A percentile compares a stretch with the other conserved stretches of the same genome.
These are phyloP conservation scores for Cercospora sp. DNA, from an alignment of 2,329 filamentous ascomycete species.

Conservation along the genomic window DNA sequence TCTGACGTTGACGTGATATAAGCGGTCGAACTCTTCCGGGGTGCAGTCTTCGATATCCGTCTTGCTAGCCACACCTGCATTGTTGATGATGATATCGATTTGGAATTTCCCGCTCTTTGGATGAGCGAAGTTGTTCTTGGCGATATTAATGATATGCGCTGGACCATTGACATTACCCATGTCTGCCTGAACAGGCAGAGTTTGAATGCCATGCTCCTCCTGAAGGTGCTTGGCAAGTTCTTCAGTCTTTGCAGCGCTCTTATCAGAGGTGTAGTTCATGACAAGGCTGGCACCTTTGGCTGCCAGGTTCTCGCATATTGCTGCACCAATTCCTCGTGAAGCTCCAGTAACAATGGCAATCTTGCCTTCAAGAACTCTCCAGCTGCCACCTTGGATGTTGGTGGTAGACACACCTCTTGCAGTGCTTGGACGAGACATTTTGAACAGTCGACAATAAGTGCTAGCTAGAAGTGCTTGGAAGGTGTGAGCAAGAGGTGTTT, in stretches of 20 bases:
- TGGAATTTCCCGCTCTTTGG: slow-evolving; percentile 59
- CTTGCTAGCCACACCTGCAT: slow-evolving; percentile 71
- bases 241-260: slow-evolving; percentile 54
- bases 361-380: slow-evolving; percentile 62
- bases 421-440: slow-evolving; percentile 27
- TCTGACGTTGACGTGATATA: slow-evolving; percentile 79
- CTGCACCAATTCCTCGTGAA: slow-evolving; percentile 74
- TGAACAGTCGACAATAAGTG: neutral
- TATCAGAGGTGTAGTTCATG: slow-evolving; percentile 69
- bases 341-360: slow-evolving; percentile 77
- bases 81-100: slow-evolving; percentile 85
- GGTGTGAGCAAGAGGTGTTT: neutral
- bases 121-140: slow-evolving; percentile 59
- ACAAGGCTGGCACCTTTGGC: slow-evolving; percentile 68
- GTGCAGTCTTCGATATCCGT: slow-evolving; percentile 63
- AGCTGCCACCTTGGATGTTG: slow-evolving; percentile 19
- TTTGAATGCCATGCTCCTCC: slow-evolving; percentile 59
- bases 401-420: slow-evolving; percentile 19
- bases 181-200: slow-evolving; percentile 68
- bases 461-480: neutral
- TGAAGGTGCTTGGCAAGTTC: slow-evolving; percentile 58
- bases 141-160: slow-evolving; percentile 58
- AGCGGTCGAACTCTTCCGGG: slow-evolving; percentile 64
- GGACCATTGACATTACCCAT: slow-evolving; percentile 64
- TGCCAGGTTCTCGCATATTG: slow-evolving; percentile 68